These are phyloP conservation scores for Bruguiera gymnorhiza DNA, from an alignment of 345 rosid species.

Conservation along the genomic window DNA sequence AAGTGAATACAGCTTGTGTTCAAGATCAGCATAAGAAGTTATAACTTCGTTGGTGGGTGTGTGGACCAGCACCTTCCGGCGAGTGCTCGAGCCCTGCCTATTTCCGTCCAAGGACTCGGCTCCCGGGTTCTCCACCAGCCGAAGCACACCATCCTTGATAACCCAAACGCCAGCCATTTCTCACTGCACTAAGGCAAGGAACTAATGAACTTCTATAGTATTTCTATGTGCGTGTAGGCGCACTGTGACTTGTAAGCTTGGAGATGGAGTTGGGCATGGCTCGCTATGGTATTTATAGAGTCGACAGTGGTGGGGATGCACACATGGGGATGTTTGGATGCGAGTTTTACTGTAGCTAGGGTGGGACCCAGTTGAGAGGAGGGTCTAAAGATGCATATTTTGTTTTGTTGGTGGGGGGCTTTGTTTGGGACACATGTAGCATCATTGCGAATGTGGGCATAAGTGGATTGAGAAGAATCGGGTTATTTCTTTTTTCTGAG, in stretches of 20 bases:
- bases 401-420: neutral
- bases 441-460: slow-evolving; percentile 20
- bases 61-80: slow-evolving; percentile 50
- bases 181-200: neutral
- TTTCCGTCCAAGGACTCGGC: slow-evolving; percentile 38
- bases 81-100: slow-evolving; percentile 22
- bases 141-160: slow-evolving; percentile 63
- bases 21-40: slow-evolving; percentile 56
- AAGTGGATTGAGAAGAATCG: slow-evolving; percentile 40
- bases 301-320: neutral
- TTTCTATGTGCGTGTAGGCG: neutral
- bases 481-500: neutral
- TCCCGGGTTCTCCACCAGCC: slow-evolving; percentile 59
- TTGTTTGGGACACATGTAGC: slow-evolving; percentile 15
- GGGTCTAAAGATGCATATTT: slow-evolving; percentile 8
- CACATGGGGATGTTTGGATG: slow-evolving; percentile 27
- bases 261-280: slow-evolving; percentile 20
- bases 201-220: neutral
- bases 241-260: neutral
- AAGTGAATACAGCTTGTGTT: slow-evolving; percentile 47
- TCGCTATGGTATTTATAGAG: slow-evolving; percentile 26
- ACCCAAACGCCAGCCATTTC: slow-evolving; percentile 84
- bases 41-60: slow-evolving; percentile 59
- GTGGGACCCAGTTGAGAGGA: slow-evolving; percentile 12
- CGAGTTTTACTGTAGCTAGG: slow-evolving; percentile 10